These are phyloP conservation scores for Plantago ovata DNA, from an alignment of 257 asterid species.

Conservation along the genomic window DNA sequence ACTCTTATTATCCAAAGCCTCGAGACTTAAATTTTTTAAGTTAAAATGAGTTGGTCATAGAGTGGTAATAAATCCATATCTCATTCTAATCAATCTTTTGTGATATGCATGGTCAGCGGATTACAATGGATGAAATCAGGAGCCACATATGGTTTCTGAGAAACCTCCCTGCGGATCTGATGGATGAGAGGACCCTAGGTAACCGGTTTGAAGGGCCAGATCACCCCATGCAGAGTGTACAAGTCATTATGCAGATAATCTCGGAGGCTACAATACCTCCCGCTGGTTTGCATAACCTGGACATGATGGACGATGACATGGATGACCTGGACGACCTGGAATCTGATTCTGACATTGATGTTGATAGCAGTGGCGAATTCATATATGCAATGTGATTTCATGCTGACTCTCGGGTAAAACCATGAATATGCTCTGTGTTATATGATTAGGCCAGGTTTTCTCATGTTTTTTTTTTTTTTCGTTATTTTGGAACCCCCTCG, in stretches of 20 bases:
- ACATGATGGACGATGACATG: slow-evolving; percentile 79
- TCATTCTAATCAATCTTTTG: neutral
- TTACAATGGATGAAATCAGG: slow-evolving; percentile 67
- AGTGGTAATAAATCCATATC: too few species aligned
- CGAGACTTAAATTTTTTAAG: neutral
- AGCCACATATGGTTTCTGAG: slow-evolving; percentile 74
- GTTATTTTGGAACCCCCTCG: neutral
- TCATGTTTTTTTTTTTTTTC: too few species aligned
- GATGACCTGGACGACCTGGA: slow-evolving; percentile 65
- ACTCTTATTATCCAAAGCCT: neutral
- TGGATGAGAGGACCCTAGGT: slow-evolving; percentile 61
- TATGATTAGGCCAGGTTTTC: neutral
- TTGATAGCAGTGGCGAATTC: slow-evolving; percentile 97
- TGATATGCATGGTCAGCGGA: slow-evolving; percentile 49
- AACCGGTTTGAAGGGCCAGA: slow-evolving; percentile 80
- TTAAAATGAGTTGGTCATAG: neutral
- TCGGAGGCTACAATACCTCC: slow-evolving; percentile 95
- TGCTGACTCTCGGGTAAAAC: neutral
- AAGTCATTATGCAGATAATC: slow-evolving; percentile 83
- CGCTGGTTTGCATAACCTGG: slow-evolving; percentile 55
- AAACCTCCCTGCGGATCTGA: slow-evolving; percentile 86
- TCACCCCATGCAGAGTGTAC: slow-evolving; percentile 85
- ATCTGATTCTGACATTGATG: slow-evolving; percentile 83
- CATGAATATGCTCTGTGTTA: slow-evolving; percentile 3
- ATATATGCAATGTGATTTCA: slow-evolving; percentile 66